A percentile compares a stretch with the other conserved stretches of the same genome.
These are phyloP conservation scores for Stygiomarasmius scandens DNA, from an alignment of 1,284 basidiomycete genomes.

Conservation along the genomic window DNA sequence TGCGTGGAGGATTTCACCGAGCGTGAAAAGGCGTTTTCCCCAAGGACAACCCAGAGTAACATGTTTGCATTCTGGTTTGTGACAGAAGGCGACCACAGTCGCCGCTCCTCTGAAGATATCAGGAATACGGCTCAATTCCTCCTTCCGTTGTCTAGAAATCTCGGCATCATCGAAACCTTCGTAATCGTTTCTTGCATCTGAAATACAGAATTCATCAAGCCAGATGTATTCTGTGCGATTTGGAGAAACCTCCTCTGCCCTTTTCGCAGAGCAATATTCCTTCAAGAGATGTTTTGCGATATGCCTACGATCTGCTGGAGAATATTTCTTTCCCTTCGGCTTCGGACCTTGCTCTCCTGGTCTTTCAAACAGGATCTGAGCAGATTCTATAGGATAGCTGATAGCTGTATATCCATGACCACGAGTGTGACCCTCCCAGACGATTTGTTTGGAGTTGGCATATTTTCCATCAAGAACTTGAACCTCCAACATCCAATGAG, in stretches of 20 bases:
- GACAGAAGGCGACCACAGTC: too few species aligned
- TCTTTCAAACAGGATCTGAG: neutral
- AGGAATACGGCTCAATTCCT: too few species aligned
- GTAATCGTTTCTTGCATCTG: conserved; percentile 12
- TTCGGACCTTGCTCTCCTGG: too few species aligned
- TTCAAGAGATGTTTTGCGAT: neutral
- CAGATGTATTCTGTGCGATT: conserved; percentile 22
- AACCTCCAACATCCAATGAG: too few species aligned
- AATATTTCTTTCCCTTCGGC: neutral
- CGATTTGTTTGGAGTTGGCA: neutral
- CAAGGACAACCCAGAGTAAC: too few species aligned
- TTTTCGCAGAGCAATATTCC: conserved; percentile 1
- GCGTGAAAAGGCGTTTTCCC: conserved; percentile 22
- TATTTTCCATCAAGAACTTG: too few species aligned
- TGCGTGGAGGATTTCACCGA: conserved; percentile 27
- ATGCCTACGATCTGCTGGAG: neutral
- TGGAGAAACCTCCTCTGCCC: neutral
- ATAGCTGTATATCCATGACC: conserved; percentile 1
- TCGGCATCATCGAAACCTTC: too few species aligned
- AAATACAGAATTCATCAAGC: conserved; percentile 29
- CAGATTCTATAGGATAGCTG: conserved; percentile 1
- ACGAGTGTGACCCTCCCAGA: neutral
- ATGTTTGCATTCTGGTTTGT: too few species aligned
- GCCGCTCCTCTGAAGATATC: too few species aligned
- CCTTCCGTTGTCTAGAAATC: too few species aligned